Base-by-base conservation (phyloP, 176 grass and related monocot genomes). In the Raddia guianensis region DNA sequence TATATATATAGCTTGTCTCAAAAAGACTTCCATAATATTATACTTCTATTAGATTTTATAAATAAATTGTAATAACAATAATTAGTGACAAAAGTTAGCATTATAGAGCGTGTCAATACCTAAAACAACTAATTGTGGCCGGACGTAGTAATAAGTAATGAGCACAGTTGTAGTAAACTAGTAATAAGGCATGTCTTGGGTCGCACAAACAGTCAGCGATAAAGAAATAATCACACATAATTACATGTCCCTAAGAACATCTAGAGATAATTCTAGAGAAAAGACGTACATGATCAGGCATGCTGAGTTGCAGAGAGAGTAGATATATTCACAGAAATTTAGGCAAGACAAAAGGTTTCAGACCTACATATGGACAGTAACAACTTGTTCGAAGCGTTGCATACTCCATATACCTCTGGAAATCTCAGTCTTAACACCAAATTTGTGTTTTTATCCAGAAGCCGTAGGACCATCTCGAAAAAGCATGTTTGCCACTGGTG, bases 401-500 rank as follows among this genome's bases (percentile, higher is more conserved):
- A 51, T n/a, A 8, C 51, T 71, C 35, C 37, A 87, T 20, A 48
- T 44, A 44, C 21, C 80, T 70, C 46, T 14, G 42, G 19, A 59
- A 18, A 70, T 63, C 16, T 55, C n/a, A 32, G 45, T 20, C 18
- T 47, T 66, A 16, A n/a, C n/a, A 65, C 12, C 12, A 66, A 19
- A 53, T 52, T 56, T 48, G 15, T 16, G 3, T 16, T 61, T 66
- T 73, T 80, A 95, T 68, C 84, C 77, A 45, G 90, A 92, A 67
- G 86, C 35, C 0, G 69, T 6, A 37, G 74, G 45, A 37, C 80
- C 76, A 15, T 94, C 92, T 40, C 84, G 15, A 8, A 99, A 99
- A 57, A 99, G 70, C 35, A 95, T 90, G 65, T 88, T 99, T 64
- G 89, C 90, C 51, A 99, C 86, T 3, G 90, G 79, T 50, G 90